Evolutionary conservation across 305 asterid genomes (phyloP).

Genomic region (Fraxinus angustifolia): DNA sequence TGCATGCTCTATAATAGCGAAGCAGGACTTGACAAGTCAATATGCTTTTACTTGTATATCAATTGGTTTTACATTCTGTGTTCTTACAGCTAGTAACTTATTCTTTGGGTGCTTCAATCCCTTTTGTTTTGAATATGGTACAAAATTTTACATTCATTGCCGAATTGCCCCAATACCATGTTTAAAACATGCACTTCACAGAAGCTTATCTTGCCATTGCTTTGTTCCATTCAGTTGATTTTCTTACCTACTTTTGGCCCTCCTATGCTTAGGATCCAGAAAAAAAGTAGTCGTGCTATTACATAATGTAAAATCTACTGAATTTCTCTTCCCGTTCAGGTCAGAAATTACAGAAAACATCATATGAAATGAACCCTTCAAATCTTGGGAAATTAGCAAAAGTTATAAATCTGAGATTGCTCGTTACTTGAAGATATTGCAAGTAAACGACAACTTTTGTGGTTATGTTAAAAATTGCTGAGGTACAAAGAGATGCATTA

Average conservation of each 20-base stretch:
- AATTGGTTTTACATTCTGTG: not conserved
- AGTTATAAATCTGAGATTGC: not conserved
- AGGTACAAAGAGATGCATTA: not conserved
- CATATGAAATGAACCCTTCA: not conserved
- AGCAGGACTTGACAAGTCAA: not conserved
- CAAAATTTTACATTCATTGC: not conserved
- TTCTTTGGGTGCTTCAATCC: not conserved
- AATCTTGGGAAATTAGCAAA: not conserved
- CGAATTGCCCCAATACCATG: not conserved
- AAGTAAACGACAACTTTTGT: not conserved
- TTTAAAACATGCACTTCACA: not conserved
- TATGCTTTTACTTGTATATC: not conserved
- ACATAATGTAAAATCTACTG: not conserved
- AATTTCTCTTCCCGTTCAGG: not conserved
- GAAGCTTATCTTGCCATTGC: not conserved
- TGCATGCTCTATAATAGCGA: not conserved
- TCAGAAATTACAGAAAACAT: not conserved
- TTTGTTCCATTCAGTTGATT: not conserved
- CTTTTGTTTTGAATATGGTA: not conserved
- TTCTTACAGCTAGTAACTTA: not conserved
- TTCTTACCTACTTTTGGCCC: not conserved
- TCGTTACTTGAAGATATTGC: not conserved
- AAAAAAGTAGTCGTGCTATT: not conserved
- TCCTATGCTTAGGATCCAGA: not conserved
- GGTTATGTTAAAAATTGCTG: not conserved